A percentile compares a stretch with the other conserved stretches of the same genome.
Conservation (phyloP, 345 rosid species). For the Chamaenerion angustifolium region DNA sequence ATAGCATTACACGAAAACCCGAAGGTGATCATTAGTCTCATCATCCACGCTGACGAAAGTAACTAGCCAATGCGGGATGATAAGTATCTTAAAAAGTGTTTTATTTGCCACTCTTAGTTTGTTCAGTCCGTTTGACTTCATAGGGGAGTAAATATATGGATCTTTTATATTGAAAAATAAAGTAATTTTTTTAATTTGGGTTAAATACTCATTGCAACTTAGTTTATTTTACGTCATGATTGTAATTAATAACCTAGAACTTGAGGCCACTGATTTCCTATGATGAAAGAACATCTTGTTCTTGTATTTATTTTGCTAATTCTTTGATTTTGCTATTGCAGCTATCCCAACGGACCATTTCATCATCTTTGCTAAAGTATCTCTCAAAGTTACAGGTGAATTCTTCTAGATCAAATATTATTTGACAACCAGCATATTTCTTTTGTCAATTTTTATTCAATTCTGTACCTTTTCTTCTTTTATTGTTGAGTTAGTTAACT, state of each 20-base stretch:
- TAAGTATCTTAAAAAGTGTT: too few species aligned
- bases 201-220: not conserved
- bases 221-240: not conserved
- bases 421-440: not conserved
- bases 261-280: not conserved
- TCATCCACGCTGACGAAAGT: too few species aligned
- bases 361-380: constrained; percentile 80
- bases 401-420: not conserved
- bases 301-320: constrained; percentile 11
- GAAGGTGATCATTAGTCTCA: too few species aligned
- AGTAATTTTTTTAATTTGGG: too few species aligned
- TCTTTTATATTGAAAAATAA: too few species aligned
- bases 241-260: too few species aligned
- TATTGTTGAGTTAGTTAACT: constrained; percentile 2
- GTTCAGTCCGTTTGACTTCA: too few species aligned
- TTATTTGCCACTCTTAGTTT: too few species aligned
- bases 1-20: too few species aligned
- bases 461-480: not conserved
- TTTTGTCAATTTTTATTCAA: not conserved
- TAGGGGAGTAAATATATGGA: too few species aligned
- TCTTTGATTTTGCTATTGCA: constrained; percentile 26
- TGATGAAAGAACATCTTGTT: not conserved
- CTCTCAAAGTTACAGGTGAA: constrained; percentile 92
- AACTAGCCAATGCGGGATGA: too few species aligned
- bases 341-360: constrained; percentile 93